Base-by-base conservation (phyloP, 208 protist genomes). In the Vickermania ingenoplastis region DNA sequence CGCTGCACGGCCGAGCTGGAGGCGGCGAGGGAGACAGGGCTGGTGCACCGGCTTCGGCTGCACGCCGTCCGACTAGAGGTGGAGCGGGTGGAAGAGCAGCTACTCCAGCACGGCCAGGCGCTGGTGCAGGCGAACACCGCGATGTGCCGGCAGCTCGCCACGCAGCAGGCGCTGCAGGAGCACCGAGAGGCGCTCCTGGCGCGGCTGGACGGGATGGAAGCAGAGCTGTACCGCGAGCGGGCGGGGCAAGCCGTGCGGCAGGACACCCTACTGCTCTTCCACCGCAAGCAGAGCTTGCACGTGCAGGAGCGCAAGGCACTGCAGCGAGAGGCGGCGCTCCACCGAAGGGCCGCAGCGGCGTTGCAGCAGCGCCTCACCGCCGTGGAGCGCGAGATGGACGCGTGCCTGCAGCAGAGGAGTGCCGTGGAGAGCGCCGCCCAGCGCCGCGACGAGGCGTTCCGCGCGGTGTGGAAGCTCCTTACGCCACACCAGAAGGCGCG, bases 91-190 rank as follows among this genome's bases (percentile, higher is more conserved):
- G n/a, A n/a, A 65, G 21, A 69, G 23, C 22, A 75, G 41, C 58
- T 79, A 27, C 59, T 73, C 31, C 77, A 77, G 24, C 73, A 66
- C 29, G 59, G 79, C 11, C 74, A 92, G 26, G 76, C 73, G 17
- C 52, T 92, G 30, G 71, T 92, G 26, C 83, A 72, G 4, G 71
- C 69, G 1, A 87, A 92, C 65, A 55, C 89, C 28, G 79, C 80
- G 3, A 72, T 79, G 14, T 73, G 69, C 49, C 66, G 87, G 24
- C 58, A 57, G 66, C 75, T 74, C 41, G 29, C 23, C 11, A 14
- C 60, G 25, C 1, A 4, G 41, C 24, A n/a, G 17, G 41, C 31
- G 24, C 23, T 27, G 2, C 61, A 72, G 49, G 65, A 63, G 41
- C 48, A 67, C 29, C 41, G 50, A 2, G 67, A 74, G n/a, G 61